Evolutionary conservation across 441 rosid species (phyloP), one percentile per base, ranked within the genome.

Genomic region (Arabidopsis lyrata): DNA sequence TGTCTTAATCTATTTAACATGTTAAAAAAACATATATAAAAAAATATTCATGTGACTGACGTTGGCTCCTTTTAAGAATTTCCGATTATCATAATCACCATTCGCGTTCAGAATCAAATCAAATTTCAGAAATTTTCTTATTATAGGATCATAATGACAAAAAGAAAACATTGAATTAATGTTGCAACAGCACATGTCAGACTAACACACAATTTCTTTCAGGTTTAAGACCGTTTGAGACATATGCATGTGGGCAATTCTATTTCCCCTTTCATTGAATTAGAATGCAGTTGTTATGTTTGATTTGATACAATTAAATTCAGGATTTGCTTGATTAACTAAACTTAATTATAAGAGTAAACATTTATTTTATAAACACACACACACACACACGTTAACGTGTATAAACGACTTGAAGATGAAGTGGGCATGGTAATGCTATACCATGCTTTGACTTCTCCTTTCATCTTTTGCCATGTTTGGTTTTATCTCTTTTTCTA

Each of bases 181-280:
- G 52, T 20, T 56, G 63, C 41, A 27, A 27, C 50, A 10, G 44
- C 44, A 68, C 78, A 68, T 69, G 79, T 62, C 64, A 61, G 58
- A 35, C 64, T 68, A 53, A 54, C 58, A 62, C 7, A 62, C 11
- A 54, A 6, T 36, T 62, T 45, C 29, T 24, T 24, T 6, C 57
- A 75, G 24, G 32, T 56, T 73, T 41, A 29, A 62, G 41, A 62
- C 68, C 39, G 35, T 52, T 62, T 55, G 71, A 57, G 14, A 76
- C 79, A 76, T 63, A 4, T 63, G 80, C 80, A 76, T 76, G 80
- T 76, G 78, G 39, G 6, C 77, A 48, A 48, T 66, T 38, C n/a
- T 14, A 14, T 57, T 58, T 38, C 53, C 14, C 1, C 16, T 73
- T 73, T 65, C 58, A 56, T 56, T 65, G 31, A 4, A 29, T 29